Base-by-base conservation (phyloP, 176 grass and related monocot genomes). In the Lolium perenne region DNA sequence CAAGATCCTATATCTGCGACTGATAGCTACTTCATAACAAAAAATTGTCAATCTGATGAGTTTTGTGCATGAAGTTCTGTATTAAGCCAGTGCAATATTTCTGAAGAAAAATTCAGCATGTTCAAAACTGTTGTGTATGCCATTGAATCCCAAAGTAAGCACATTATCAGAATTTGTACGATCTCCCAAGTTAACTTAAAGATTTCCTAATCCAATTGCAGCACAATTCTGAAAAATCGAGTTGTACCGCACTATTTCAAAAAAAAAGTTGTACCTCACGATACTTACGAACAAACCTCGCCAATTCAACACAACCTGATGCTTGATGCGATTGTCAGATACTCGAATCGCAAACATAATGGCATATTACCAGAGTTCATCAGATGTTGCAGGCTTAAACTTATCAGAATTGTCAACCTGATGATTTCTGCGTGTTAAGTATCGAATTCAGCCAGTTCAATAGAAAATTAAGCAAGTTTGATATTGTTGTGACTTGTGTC, bases 141-240 rank as follows among this genome's bases (percentile, higher is more conserved):
- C 25, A 50, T 51, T 83, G 80, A 74, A 75, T 57, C 38, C 45
- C 8, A 85, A 66, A 80, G 65, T n/a, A 74, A 58, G 56, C 56
- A 58, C 56, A 21, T 58, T 58, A 58, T 21, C 56, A 21, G 18
- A 21, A 58, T 58, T 21, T 20, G 38, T 57, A 38, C 18, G 55
- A 10, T 67, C 38, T 38, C 22, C 73, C 0, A 15, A 47, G 51
- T 49, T 67, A 20, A 74, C 5, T 2, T 15, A 10, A 51, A 3
- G 29, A 78, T 13, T 54, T 80, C 38, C 43, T 54, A 14, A 80
- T 74, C 76, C 16, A 74, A 18, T 48, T 74, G 56, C 46, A 80
- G 57, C n/a, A 47, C 0, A 74, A 80, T 25, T 50, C 10, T 57
- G 54, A 14, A 43, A 61, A 0, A 29, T 29, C 26, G 26, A 29